phyloP scores from a whole-genome alignment of 805 yeast genomes.

The Pichia cabralensis region DNA sequence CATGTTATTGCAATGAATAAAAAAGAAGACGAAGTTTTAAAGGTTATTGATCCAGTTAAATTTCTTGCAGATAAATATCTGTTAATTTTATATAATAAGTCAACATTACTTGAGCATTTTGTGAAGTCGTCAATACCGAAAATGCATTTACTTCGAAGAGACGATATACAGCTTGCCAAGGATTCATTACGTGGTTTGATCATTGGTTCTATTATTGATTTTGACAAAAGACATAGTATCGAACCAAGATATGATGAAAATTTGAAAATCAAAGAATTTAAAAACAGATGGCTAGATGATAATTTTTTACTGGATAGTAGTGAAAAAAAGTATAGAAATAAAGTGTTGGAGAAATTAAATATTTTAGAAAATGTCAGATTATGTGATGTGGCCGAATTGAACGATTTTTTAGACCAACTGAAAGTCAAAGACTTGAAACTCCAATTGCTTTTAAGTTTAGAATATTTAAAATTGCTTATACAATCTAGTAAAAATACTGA shows the following conservation, averaged over 20 bases:
- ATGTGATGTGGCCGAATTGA: conserved; percentile 5
- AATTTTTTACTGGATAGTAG: conserved; percentile 2
- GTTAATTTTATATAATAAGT: conserved; percentile 18
- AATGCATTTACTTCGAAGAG: conserved; percentile 19
- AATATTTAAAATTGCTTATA: conserved; percentile 15
- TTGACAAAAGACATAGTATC: conserved; percentile 18
- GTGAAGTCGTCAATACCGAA: conserved; percentile 25
- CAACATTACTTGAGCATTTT: conserved; percentile 22
- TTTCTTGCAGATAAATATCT: conserved; percentile 21
- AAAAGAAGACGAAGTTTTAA: conserved; percentile 4
- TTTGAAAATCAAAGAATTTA: background rate
- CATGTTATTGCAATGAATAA: too few relatives aligned
- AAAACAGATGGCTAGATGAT: conserved; percentile 1
- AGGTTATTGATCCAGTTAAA: conserved; percentile 18
- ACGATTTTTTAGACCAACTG: conserved; percentile 7
- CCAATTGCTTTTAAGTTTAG: conserved; percentile 22
- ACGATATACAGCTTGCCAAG: conserved; percentile 14
- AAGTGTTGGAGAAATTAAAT: too few relatives aligned
- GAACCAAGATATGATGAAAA: too few relatives aligned
- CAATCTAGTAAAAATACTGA: background rate
- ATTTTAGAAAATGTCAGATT: too few relatives aligned
- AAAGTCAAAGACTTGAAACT: conserved; percentile 22
- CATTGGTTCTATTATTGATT: conserved; percentile 12
- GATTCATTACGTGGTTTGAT: conserved; percentile 14
- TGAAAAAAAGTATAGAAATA: too few relatives aligned